Conservation (phyloP, 75 land plant genomes). For the Pinus tabuliformis region DNA sequence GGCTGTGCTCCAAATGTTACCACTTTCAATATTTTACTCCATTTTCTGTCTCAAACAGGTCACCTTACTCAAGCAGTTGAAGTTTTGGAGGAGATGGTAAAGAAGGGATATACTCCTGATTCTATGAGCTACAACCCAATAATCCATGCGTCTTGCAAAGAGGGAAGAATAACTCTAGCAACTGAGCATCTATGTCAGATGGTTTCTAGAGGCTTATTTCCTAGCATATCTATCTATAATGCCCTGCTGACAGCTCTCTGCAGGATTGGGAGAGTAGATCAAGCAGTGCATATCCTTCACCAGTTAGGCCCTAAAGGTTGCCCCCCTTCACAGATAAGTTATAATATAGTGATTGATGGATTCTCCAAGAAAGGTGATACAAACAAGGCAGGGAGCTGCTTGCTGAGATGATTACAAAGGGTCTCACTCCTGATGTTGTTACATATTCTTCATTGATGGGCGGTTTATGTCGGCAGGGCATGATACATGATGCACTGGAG, state of each 20-base stretch:
- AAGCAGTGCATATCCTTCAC: conserved; percentile 44
- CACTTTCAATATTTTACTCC: conserved; percentile 52
- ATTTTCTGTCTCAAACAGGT: conserved; percentile 44
- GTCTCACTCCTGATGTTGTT: conserved; percentile 49
- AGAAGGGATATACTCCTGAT: conserved; percentile 2
- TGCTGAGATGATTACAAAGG: conserved; percentile 42
- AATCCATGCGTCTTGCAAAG: conserved; percentile 39
- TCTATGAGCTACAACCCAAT: conserved; percentile 47
- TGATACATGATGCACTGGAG: conserved; percentile 44
- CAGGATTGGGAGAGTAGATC: conserved; percentile 51
- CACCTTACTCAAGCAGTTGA: conserved; percentile 42
- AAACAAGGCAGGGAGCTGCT: conserved; percentile 37
- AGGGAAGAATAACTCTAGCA: conserved; percentile 36
- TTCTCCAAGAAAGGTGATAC: conserved; percentile 58
- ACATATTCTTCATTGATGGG: conserved; percentile 43
- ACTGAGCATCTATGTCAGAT: conserved; percentile 45
- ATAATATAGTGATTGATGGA: conserved; percentile 35
- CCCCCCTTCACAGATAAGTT: conserved; percentile 29
- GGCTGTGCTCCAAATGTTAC: conserved; percentile 52
- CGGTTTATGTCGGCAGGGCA: conserved; percentile 47
- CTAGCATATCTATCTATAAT: conserved; percentile 52
- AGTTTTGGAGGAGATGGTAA: conserved; percentile 17
- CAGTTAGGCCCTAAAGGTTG: conserved; percentile 32
- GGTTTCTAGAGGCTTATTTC: conserved; percentile 27
- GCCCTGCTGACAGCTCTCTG: conserved; percentile 48